These are phyloP conservation scores for Panicum hallii DNA, from an alignment of 202 grass and related monocot species.

Conservation along the genomic window DNA sequence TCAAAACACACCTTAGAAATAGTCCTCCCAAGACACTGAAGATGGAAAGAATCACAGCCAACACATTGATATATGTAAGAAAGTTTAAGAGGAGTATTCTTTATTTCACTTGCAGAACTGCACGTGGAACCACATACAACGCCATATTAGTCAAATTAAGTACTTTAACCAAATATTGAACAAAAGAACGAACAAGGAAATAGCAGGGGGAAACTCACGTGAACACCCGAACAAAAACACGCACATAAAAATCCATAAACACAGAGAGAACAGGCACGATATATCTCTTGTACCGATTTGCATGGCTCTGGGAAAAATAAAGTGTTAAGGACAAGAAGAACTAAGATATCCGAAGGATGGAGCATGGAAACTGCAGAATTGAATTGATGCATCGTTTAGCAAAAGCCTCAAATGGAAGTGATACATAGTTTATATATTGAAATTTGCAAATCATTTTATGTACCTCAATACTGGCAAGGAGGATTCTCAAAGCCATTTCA, in stretches of 20 bases:
- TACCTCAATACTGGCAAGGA: conserved; percentile 98
- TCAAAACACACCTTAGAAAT: conserved; percentile 68
- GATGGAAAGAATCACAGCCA: conserved; percentile 97
- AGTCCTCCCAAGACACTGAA: conserved; percentile 81
- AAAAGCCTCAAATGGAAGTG: conserved; percentile 22
- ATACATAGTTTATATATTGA: conserved; percentile 2
- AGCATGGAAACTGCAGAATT: conserved; percentile 29
- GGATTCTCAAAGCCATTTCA: conserved; percentile 99
- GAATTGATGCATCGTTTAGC: conserved; percentile 15
- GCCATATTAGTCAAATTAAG: conserved; percentile 34
- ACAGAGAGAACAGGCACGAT: conserved; percentile 88
- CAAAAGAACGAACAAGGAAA: conserved; percentile 9
- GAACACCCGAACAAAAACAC: conserved; percentile 92
- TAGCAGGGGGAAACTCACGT: conserved; percentile 57
- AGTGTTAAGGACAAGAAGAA: conserved; percentile 31
- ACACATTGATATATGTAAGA: conserved; percentile 97
- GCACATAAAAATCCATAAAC: conserved; percentile 88
- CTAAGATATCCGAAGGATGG: conserved; percentile 40
- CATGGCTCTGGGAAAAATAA: conserved; percentile 72
- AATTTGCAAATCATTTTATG: conserved; percentile 22
- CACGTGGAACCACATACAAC: conserved; percentile 37
- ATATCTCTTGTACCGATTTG: conserved; percentile 91
- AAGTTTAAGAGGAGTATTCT: conserved; percentile 87
- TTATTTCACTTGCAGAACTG: conserved; percentile 93
- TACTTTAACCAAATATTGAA: conserved; percentile 40